Evolutionary conservation across 768 basidiomycete genomes (phyloP).

Genomic region (Candolleomyces eurysporus): DNA sequence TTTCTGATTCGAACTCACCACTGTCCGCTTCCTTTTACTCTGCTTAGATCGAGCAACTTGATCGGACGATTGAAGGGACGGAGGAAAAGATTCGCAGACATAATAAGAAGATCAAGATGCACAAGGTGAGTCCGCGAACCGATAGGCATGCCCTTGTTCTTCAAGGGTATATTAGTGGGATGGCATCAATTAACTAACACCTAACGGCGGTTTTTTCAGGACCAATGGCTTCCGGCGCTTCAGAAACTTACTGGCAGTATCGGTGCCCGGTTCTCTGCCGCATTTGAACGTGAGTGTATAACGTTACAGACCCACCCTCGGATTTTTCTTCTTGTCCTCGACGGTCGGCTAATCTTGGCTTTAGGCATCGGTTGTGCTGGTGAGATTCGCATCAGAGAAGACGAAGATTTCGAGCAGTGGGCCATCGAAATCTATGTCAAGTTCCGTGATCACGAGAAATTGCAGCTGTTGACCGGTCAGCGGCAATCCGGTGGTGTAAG

Average conservation of each 20-base stretch:
- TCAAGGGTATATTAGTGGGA: not conserved
- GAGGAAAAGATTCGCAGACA: conserved; percentile 50
- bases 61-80: conserved; percentile 50
- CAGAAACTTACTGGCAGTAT: conserved; percentile 74
- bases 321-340: not conserved
- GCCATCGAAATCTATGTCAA: conserved; percentile 95
- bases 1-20: not conserved
- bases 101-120: conserved; percentile 59
- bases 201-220: conserved; percentile 38
- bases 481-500: conserved; percentile 95
- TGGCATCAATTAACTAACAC: not conserved
- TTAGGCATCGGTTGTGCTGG: conserved; percentile 90
- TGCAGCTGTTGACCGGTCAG: conserved; percentile 83
- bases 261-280: conserved; percentile 80
- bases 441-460: conserved; percentile 87
- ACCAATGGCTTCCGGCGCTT: conserved; percentile 85
- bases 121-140: conserved; percentile 44
- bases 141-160: not conserved
- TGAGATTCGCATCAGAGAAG: conserved; percentile 75
- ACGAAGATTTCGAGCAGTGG: conserved; percentile 93
- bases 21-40: not conserved
- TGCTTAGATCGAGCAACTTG: conserved; percentile 62
- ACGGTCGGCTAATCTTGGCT: conserved; percentile 3
- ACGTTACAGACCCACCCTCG: not conserved
- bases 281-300: conserved; percentile 78